Conservation (phyloP, 2,329 filamentous ascomycete genomes). For the Aspergillus alliaceus region DNA sequence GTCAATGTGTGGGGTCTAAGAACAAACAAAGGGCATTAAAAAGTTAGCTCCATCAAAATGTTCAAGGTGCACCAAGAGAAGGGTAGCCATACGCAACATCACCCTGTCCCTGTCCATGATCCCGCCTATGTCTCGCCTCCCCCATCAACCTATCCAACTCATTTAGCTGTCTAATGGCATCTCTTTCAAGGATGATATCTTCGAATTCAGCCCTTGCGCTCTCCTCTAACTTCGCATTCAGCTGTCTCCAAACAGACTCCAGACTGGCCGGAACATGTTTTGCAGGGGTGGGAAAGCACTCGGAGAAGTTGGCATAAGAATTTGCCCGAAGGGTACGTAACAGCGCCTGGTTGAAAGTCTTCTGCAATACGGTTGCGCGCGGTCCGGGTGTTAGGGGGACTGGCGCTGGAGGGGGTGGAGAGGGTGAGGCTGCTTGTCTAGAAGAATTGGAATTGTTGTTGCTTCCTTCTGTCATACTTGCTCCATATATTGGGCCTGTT, state of each 20-base stretch:
- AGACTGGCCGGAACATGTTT: slow-evolving; percentile 57
- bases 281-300: slow-evolving; percentile 64
- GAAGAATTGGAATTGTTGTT: slow-evolving; percentile 10
- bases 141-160: slow-evolving; percentile 60
- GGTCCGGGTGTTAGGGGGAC: slow-evolving; percentile 57
- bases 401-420: slow-evolving; percentile 54
- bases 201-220: slow-evolving; percentile 61
- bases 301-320: slow-evolving; percentile 60
- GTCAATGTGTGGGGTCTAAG: slow-evolving; percentile 60
- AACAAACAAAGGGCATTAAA: not conserved
- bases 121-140: slow-evolving; percentile 57
- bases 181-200: slow-evolving; percentile 56
- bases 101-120: slow-evolving; percentile 39
- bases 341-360: slow-evolving; percentile 61
- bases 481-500: not conserved
- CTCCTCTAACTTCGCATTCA: slow-evolving; percentile 59
- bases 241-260: slow-evolving; percentile 58
- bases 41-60: not conserved
- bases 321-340: slow-evolving; percentile 61
- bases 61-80: not conserved
- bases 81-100: slow-evolving; percentile 48
- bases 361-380: slow-evolving; percentile 60
- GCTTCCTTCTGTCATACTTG: slow-evolving; percentile 22
- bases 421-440: slow-evolving; percentile 42
- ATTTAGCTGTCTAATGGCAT: slow-evolving; percentile 59